Evolutionary conservation across 2,329 filamentous ascomycete genomes (phyloP), one percentile per base, ranked within the genome.

Genomic region (Talaromyces sp.): DNA sequence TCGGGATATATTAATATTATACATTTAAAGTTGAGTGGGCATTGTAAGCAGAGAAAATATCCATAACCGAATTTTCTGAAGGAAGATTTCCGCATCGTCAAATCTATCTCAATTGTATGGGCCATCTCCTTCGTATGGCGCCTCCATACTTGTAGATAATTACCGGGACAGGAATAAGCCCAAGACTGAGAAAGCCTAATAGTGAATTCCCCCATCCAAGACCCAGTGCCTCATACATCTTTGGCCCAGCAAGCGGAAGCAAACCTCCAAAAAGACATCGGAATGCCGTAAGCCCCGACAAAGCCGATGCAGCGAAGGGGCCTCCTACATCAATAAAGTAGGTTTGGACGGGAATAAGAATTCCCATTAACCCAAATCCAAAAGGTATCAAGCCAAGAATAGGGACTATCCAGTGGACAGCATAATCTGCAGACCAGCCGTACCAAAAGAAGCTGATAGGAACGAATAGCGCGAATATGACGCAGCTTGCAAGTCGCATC

Each of bases 281-380:
- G 31, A 87, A 77, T 3, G 87, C 82, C 0, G 84, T 83, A 10
- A 83, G 83, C 0, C 83, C 85, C 0, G 84, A 85, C 45, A 84
- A 81, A 0, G 83, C 83, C 62, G 75, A 78, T 0, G 82, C 82
- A 0, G 82, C 80, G 39, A 80, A 82, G 0, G 77, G 72, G 0
- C 80, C 79, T 65, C 79, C 83, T 0, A 78, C 76, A 62, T 89
- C 86, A 14, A 89, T 82, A 1, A 89, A 79, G 69, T 90, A 90
- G 4, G 85, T 87, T 48, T 85, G 83, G 50, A 83, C 80, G 50
- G 83, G 66, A 64, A 76, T 70, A 66, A 87, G 88, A 0, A 82
- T 78, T 0, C 84, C 77, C 60, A 87, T 84, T 58, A 85, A 81
- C 0, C 85, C 86, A 0, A 81, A 75, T 0, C 84, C 83, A n/a